Conservation (phyloP, 139 green algal genomes). For the Dunaliella primolecta region DNA sequence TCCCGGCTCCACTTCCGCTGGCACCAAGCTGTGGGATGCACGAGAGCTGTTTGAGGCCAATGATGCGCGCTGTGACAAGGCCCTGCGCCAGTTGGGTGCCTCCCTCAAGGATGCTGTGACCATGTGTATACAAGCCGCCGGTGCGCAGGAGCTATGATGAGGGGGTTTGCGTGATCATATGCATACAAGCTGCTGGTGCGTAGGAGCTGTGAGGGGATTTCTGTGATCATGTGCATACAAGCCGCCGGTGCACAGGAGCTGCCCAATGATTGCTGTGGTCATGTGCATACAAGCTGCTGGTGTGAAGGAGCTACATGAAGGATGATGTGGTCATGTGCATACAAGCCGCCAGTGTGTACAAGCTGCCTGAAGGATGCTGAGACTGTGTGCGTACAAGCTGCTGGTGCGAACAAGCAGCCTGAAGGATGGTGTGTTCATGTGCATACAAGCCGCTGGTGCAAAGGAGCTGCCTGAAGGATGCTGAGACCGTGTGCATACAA, state of each 20-base stretch:
- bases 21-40: slow-evolving; percentile 74
- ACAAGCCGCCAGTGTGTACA: slow-evolving; percentile 52
- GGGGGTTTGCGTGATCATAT: too few species aligned
- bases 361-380: too few species aligned
- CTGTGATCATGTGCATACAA: slow-evolving; percentile 59
- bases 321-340: slow-evolving; percentile 62
- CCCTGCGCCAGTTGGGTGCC: slow-evolving; percentile 43
- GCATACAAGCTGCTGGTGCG: slow-evolving; percentile 55
- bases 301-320: too few species aligned
- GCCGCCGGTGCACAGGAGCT: slow-evolving; percentile 56
- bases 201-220: too few species aligned
- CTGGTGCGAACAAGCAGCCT: too few species aligned
- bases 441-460: slow-evolving; percentile 56
- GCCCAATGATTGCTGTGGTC: too few species aligned
- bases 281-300: slow-evolving; percentile 60
- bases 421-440: slow-evolving; percentile 60
- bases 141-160: too few species aligned
- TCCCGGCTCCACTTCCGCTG: slow-evolving; percentile 53
- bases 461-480: too few species aligned
- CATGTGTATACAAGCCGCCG: slow-evolving; percentile 61
- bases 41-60: slow-evolving; percentile 74
- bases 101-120: slow-evolving; percentile 54
- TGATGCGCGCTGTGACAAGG: slow-evolving; percentile 50
- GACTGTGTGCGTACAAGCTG: slow-evolving; percentile 56
- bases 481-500: slow-evolving; percentile 58